These are phyloP conservation scores for Ophiocordyceps australis DNA, from an alignment of 2,329 filamentous ascomycete genomes.

Conservation along the genomic window DNA sequence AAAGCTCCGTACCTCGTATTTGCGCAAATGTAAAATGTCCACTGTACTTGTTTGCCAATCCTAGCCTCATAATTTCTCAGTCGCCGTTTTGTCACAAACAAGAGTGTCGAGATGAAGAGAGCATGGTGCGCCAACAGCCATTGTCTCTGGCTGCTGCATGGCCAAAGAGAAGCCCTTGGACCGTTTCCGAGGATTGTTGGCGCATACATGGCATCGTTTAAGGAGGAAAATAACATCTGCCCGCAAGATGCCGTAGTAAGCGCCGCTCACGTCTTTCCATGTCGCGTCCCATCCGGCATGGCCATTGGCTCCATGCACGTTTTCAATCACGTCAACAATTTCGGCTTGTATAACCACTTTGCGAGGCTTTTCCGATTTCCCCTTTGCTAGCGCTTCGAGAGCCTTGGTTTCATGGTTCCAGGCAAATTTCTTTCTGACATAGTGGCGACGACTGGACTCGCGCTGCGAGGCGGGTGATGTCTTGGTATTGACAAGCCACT, in stretches of 20 bases:
- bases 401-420: slow-evolving; percentile 1
- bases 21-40: too few species aligned
- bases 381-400: slow-evolving; percentile 1
- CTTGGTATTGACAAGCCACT: slow-evolving; percentile 1
- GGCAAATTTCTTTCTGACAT: slow-evolving; percentile 3
- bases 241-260: slow-evolving; percentile 4
- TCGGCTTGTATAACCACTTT: slow-evolving; percentile 3
- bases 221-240: slow-evolving; percentile 4
- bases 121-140: neutral
- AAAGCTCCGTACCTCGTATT: too few species aligned
- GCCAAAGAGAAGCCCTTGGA: too few species aligned
- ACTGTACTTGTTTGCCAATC: too few species aligned
- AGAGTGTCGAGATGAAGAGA: neutral
- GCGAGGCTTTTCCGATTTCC: neutral
- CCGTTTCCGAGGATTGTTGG: slow-evolving; percentile 1
- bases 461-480: slow-evolving; percentile 1
- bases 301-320: slow-evolving; percentile 2
- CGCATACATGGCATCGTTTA: slow-evolving; percentile 3
- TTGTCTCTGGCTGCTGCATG: neutral
- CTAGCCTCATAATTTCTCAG: too few species aligned
- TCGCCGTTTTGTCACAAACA: too few species aligned
- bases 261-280: slow-evolving; percentile 2
- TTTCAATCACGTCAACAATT: slow-evolving; percentile 3
- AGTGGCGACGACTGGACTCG: slow-evolving; percentile 4
- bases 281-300: slow-evolving; percentile 5